Conservation (phyloP, 2,329 filamentous ascomycete species). For the Grosmannia huntii region DNA sequence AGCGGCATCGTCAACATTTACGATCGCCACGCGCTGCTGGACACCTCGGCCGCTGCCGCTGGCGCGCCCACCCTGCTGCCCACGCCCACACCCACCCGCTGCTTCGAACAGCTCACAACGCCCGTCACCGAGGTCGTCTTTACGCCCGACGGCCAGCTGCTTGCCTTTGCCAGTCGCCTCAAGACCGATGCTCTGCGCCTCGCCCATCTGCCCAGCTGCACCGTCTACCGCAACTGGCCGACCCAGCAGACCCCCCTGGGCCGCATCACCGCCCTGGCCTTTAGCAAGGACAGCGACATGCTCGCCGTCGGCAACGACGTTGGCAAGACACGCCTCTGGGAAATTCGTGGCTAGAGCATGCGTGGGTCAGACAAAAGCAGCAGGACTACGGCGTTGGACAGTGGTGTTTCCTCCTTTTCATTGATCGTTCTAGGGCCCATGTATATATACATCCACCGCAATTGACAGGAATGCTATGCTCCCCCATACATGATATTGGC, state of each 20-base stretch:
- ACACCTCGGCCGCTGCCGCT: constrained; percentile 11
- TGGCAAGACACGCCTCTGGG: constrained; percentile 84
- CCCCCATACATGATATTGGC: neutral
- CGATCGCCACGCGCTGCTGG: constrained; percentile 60
- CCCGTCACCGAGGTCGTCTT: constrained; percentile 70
- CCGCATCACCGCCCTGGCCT: constrained; percentile 62
- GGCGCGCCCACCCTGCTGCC: constrained; percentile 35
- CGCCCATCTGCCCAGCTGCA: constrained; percentile 83
- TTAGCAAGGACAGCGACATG: constrained; percentile 51
- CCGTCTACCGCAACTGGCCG: constrained; percentile 94
- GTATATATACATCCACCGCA: neutral
- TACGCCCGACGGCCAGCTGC: constrained; percentile 76
- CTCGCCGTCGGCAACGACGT: constrained; percentile 80
- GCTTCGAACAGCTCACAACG: constrained; percentile 78
- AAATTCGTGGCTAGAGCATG: constrained; percentile 51
- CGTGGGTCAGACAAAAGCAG: neutral
- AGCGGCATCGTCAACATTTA: constrained; percentile 91
- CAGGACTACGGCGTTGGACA: neutral
- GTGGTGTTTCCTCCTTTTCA: neutral
- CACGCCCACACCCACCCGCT: constrained; percentile 51
- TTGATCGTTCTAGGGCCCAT: neutral
- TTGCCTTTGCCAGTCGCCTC: constrained; percentile 75
- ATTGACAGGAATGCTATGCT: neutral
- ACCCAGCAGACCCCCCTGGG: constrained; percentile 82
- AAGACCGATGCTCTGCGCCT: constrained; percentile 81